Evolutionary conservation across 352 stramenopile genomes (phyloP).

Genomic region (Phytophthora hybrid): DNA sequence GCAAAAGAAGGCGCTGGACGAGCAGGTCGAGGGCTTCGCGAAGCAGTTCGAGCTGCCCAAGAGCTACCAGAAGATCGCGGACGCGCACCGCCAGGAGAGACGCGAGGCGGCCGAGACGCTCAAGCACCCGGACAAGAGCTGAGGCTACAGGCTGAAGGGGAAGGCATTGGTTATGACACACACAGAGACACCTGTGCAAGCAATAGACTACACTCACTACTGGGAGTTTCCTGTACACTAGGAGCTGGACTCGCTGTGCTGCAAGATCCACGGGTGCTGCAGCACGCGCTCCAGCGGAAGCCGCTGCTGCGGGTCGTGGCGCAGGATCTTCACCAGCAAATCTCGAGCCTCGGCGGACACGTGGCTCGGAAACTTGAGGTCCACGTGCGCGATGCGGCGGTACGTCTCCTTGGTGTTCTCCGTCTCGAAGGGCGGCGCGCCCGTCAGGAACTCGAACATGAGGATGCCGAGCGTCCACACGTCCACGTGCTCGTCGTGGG

Average conservation of each 20-base stretch:
- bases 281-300: constrained; percentile 94
- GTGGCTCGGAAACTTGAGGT: constrained; percentile 95
- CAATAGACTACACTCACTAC: constrained; percentile 46
- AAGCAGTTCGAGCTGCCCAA: constrained; percentile 82
- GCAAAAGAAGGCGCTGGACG: constrained; percentile 76
- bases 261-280: constrained; percentile 96
- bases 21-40: constrained; percentile 70
- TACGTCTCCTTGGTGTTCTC: constrained; percentile 96
- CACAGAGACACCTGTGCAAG: constrained; percentile 37
- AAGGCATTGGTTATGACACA: constrained; percentile 14
- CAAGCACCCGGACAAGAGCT: constrained; percentile 22
- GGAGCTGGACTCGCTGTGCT: constrained; percentile 53
- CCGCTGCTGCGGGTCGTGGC: constrained; percentile 95
- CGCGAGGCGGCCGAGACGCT: constrained; percentile 10
- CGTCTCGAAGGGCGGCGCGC: constrained; percentile 98
- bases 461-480: constrained; percentile 99
- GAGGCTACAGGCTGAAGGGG: constrained; percentile 4
- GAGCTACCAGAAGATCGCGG: constrained; percentile 75
- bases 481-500: constrained; percentile 97
- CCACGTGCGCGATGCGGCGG: constrained; percentile 95
- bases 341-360: constrained; percentile 94
- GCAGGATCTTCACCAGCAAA: constrained; percentile 94
- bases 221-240: constrained; percentile 40
- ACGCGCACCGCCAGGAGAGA: constrained; percentile 51
- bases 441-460: constrained; percentile 99